Evolutionary conservation across 1,284 basidiomycete species (phyloP), one percentile per base, ranked within the genome.

Genomic region (Pyrrhoderma noxium): DNA sequence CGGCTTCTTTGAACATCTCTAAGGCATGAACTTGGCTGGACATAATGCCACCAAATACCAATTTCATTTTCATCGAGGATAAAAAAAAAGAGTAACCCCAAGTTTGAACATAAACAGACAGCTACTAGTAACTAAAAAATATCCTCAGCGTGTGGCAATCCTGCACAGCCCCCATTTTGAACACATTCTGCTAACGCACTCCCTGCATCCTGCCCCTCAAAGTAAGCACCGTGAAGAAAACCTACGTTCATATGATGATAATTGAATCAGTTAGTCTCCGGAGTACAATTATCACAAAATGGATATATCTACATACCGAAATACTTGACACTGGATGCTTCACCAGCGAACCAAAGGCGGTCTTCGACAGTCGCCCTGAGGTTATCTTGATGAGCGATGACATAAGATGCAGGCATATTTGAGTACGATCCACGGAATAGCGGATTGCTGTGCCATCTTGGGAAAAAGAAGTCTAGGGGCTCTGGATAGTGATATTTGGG

Each of bases 371-470:
- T 78, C 8, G 78, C 77, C 27, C 77, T 69, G 47, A 85, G 58
- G 58, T 83, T 81, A 9, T 70, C 65, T 18, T 79, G 73, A 52
- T 82, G 77, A 23, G 69, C 70, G 8, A 67, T 69, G 21, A 74
- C 62, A 57, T 82, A 80, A 4, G 74, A 69, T 1, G 80, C 68
- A 0, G 81, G 81, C 80, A 82, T 85, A 56, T 84, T 85, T 13
- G 78, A 80, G 60, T 81, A 86, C 5, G 80, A 76, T 2, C 84
- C 84, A 9, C 79, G 72, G 64, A 72, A 82, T 14, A 85, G 65
- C 4, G 75, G 74, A 56, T 84, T 73, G 11, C 64, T 62, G 38
- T 70, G 61, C 84, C 83, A 86, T 5, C 74, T 65, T 3, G 74
- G 73, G 58, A 80, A 76, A 57, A 72, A 69, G 61, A 86, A 78